Conservation (phyloP, 1,139 yeast species). For the Pichia sp. region DNA sequence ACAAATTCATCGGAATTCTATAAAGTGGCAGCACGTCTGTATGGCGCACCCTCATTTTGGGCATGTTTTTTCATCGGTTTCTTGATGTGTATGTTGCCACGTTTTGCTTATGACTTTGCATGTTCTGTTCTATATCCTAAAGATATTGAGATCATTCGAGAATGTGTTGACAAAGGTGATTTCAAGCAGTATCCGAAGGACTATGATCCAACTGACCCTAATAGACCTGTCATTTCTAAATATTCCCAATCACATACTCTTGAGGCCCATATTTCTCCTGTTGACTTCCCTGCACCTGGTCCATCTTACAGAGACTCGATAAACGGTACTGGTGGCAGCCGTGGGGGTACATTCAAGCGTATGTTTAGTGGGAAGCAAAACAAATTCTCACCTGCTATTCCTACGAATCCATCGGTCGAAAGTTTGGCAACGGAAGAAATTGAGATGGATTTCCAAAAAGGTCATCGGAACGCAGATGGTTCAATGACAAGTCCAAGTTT, state of each 20-base stretch:
- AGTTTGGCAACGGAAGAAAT: conserved; percentile 46
- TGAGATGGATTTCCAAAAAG: conserved; percentile 41
- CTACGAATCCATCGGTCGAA: conserved; percentile 25
- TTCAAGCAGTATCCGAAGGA: conserved; percentile 49
- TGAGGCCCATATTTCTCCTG: conserved; percentile 59
- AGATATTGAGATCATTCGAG: conserved; percentile 85
- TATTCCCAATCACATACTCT: conserved; percentile 55
- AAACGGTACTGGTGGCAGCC: conserved; percentile 33
- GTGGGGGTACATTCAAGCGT: conserved; percentile 26
- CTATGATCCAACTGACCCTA: conserved; percentile 58
- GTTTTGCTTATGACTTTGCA: conserved; percentile 61
- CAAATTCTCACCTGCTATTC: conserved; percentile 18
- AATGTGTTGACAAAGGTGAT: conserved; percentile 57
- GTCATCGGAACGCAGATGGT: conserved; percentile 21
- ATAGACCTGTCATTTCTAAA: conserved; percentile 41
- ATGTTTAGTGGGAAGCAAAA: conserved; percentile 23
- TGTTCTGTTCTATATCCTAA: conserved; percentile 63
- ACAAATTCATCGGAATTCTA: conserved; percentile 63
- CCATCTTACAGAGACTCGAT: conserved; percentile 37
- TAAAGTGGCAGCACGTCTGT: conserved; percentile 68
- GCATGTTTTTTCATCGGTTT: conserved; percentile 72
- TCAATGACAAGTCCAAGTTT: conserved; percentile 27
- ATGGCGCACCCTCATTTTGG: conserved; percentile 77
- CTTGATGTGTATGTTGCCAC: conserved; percentile 69
- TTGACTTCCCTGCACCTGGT: conserved; percentile 18